Conservation (phyloP, 2,329 filamentous ascomycete genomes). For the Trichoderma sp. region DNA sequence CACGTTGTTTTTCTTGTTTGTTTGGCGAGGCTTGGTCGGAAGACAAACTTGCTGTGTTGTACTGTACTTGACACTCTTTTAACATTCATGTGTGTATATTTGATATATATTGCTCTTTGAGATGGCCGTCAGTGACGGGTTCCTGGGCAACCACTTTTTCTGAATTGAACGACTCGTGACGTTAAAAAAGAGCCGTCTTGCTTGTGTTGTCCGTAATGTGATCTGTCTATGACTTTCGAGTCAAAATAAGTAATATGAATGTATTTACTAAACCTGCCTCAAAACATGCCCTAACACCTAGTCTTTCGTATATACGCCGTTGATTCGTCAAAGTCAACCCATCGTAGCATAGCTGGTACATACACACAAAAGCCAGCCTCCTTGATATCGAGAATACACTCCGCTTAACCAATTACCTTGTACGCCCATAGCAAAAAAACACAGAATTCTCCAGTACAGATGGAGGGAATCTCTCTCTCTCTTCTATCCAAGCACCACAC, state of each 20-base stretch:
- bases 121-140: neutral
- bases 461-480: neutral
- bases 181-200: neutral
- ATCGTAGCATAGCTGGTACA: neutral
- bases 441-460: neutral
- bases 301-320: neutral
- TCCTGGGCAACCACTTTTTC: neutral
- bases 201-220: neutral
- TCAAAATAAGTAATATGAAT: neutral
- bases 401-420: neutral
- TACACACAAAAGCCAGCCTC: no score
- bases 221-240: neutral
- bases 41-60: neutral
- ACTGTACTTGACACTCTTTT: neutral
- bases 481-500: constrained; percentile 45
- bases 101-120: constrained; percentile 8
- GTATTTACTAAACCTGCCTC: neutral
- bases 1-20: neutral
- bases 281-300: neutral
- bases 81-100: constrained; percentile 22
- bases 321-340: neutral
- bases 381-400: neutral
- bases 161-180: constrained; percentile 18
- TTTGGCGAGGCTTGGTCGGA: neutral
- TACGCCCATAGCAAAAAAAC: neutral